Base-by-base conservation (phyloP, 805 yeast species). In the Candida maesae region DNA sequence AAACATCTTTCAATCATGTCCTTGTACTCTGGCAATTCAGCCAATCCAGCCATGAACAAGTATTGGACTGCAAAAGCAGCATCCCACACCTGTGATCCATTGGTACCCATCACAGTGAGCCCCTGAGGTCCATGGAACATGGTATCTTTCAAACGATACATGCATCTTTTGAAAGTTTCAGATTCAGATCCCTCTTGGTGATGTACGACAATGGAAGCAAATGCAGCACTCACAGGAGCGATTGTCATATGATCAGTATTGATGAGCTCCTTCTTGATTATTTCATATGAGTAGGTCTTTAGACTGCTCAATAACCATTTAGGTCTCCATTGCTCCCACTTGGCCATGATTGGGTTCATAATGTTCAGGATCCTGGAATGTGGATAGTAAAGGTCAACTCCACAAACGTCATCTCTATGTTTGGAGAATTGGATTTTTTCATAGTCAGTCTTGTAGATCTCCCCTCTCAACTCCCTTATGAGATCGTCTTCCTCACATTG, bases 61-160 rank as follows among this genome's bases (percentile, higher is more conserved):
- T 87, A 86, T 58, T 93, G 99, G 19, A 93, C 70, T 41, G 86
- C 84, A 66, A 93, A 91, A 0, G 97, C 90, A 20, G 82, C 81
- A 62, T 93, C 99, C 99, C 99, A 93, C 1, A 84, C 90, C 64
- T 93, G 99, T 0, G 86, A 87, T 18, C 99, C 99, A 61, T 93
- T 93, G 1, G 99, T 93, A 3, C 99, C 99, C 86, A 84, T 87
- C 42, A 87, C 84, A 2, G 91, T 77, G 79, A 93, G 73, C 5
- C 99, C 99, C 58, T 84, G 84, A 0, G 89, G 84, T 0, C 96
- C 95, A 65, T 84, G 82, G 63, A 85, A 89, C 38, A 88, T 54
- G 27, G 79, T 80, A 53, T 93, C 97, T 28, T 79, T 73, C 67
- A 86, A 78, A 44, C 93, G 68, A 14, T 66, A 70, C 33, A 74